Base-by-base conservation (phyloP, 2,329 filamentous ascomycete genomes). In the Scortechinia acanthostroma region DNA sequence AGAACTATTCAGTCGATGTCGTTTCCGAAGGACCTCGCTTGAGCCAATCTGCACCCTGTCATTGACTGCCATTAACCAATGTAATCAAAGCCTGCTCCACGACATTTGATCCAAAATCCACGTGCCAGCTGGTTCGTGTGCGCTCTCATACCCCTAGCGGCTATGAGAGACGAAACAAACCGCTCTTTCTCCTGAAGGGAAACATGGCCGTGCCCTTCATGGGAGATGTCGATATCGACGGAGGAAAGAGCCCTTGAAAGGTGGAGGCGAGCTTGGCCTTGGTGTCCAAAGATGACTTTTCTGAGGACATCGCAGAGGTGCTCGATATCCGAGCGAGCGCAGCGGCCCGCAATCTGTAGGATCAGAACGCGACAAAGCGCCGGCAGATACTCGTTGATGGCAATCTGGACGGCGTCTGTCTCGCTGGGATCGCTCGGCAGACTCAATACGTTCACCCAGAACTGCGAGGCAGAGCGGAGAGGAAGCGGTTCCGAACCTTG, bases 401-500 rank as follows among this genome's bases (percentile, higher is more conserved):
- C 25, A 10, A n/a, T 30, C 25, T 30, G 25, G n/a, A 30, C 25
- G 10, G 25, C 10, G 20, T 10, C 35, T 10, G 35, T 15, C 17
- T 13, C 20, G 10, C 20, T 6, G 10, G 10, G 51, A 13, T 52
- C 46, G 42, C 53, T 28, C 43, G 58, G 56, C 46, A 69, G 52
- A 45, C 59, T 58, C 47, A 67, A 44, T 37, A 67, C 50, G 16
- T 57, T 55, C n/a, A 63, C 53, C 61, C 68, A 69, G 50, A 70
- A 70, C 23, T 59, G 54, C 23, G 66, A 62, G 3, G 65, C 62
- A 21, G 66, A 65, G 16, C 66, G 66, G n/a, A 70, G 63, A n/a
- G 67, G 65, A 14, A 71, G 57, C 6, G 66, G 64, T 28, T 71
- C 67, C 0, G 62, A 57, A 6, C 65, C 58, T 37, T 60, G 60